Conservation (phyloP, 441 rosid genomes). For the Pelargonium cotyledonis region DNA sequence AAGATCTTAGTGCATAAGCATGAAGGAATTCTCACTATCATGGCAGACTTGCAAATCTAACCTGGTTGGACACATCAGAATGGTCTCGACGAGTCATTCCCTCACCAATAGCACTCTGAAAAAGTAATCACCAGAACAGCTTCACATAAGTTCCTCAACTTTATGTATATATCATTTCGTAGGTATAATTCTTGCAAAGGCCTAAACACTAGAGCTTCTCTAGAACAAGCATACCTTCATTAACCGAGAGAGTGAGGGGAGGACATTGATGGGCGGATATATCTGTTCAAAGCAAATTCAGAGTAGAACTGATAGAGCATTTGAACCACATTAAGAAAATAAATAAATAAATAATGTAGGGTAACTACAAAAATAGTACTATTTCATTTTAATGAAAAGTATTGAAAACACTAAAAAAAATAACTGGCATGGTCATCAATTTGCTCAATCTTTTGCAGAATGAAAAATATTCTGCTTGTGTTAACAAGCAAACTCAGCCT, state of each 20-base stretch:
- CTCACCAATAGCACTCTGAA: constrained; percentile 98
- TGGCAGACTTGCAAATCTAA: constrained; percentile 16
- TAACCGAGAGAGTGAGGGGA: constrained; percentile 89
- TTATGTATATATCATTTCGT: neutral
- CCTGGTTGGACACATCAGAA: constrained; percentile 99
- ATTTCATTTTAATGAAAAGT: no score
- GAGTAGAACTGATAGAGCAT: no score
- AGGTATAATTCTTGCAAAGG: neutral
- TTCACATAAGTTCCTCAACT: no score
- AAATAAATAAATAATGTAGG: no score
- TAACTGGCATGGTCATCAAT: no score
- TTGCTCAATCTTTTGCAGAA: no score
- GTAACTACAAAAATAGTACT: no score
- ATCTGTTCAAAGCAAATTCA: constrained; percentile 42
- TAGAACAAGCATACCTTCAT: constrained; percentile 55
- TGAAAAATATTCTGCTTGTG: no score
- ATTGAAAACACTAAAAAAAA: no score
- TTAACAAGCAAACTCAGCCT: no score
- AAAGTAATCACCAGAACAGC: neutral
- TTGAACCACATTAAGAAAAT: no score
- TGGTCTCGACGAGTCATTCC: constrained; percentile 98
- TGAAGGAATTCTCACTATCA: neutral
- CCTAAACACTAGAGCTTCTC: neutral
- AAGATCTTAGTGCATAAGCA: no score
- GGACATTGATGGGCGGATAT: constrained; percentile 96